Base-by-base conservation (phyloP, 2,329 filamentous ascomycete species). In the Fusarium lyarnte region DNA sequence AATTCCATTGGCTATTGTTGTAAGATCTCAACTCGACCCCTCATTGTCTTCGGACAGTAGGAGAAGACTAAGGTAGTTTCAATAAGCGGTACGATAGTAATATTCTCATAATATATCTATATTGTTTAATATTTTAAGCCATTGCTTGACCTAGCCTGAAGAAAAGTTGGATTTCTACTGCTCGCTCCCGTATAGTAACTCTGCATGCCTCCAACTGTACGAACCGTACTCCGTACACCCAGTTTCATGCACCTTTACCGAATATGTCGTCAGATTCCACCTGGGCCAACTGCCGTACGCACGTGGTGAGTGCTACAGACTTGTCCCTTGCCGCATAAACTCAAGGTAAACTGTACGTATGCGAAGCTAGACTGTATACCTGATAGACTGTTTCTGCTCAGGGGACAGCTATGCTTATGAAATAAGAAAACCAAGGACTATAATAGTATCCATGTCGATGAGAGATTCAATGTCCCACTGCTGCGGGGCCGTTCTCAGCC, bases 401-500 rank as follows among this genome's bases (percentile, higher is more conserved):
- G 38, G 33, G 21, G 19, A n/a, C 25, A 53, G 49, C 33, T 21
- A 53, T 39, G 49, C 25, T 10, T 12, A 10, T 53, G 33, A 17
- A 27, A 27, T 12, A 53, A 17, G 47, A 38, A 27, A 39, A 17
- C 17, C 29, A 25, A 36, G 39, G 17, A 25, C 35, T 58, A 17
- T 25, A 42, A 38, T 54, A 16, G 21, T 35, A 69, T 29, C 58
- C 58, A 46, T 58, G 29, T 27, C 17, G 27, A 53, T 38, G 41
- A 64, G 54, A 57, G 33, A 39, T 53, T 43, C 29, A 42, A 41
- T 47, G 54, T 66, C 55, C 47, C 55, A 67, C 61, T 64, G 38
- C 25, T 70, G 68, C 61, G 68, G 69, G 63, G 68, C 58, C 51
- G 29, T 45, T 45, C 43, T 71, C 47, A 69, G 64, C 66, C 64